Evolutionary conservation across 768 basidiomycete genomes (phyloP).

Genomic region (Candolleomyces efflorescens): DNA sequence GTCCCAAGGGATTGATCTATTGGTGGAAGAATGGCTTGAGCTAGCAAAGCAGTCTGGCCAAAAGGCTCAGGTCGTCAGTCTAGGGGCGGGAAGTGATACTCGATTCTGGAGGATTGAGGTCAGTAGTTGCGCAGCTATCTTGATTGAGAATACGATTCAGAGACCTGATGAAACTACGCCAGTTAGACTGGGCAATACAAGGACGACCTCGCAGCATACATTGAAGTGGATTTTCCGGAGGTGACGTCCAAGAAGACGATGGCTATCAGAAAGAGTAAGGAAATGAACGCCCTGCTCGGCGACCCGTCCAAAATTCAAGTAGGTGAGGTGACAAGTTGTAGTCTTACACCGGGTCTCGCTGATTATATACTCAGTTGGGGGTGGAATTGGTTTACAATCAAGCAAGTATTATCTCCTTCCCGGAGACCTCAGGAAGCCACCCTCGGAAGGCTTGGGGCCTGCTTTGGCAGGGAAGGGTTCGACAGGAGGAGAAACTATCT

Average conservation of each 20-base stretch:
- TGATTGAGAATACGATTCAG: not conserved
- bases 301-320: constrained; percentile 36
- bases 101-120: constrained; percentile 90
- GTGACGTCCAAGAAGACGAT: constrained; percentile 81
- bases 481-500: constrained; percentile 24
- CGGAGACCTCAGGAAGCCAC: constrained; percentile 66
- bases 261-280: constrained; percentile 66
- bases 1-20: constrained; percentile 70
- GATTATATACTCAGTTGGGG: constrained; percentile 39
- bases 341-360: not conserved
- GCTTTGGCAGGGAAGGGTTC: constrained; percentile 13
- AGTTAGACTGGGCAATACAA: constrained; percentile 55
- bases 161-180: not conserved
- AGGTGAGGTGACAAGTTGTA: constrained; percentile 27
- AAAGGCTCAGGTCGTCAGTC: constrained; percentile 81
- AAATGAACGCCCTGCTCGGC: constrained; percentile 50
- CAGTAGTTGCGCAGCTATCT: constrained; percentile 27
- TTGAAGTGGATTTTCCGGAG: constrained; percentile 91
- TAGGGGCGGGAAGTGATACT: constrained; percentile 95
- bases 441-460: constrained; percentile 43
- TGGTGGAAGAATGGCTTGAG: constrained; percentile 65
- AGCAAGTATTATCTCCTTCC: constrained; percentile 68
- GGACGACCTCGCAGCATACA: constrained; percentile 52
- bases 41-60: constrained; percentile 37
- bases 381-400: constrained; percentile 56